These are phyloP conservation scores for Zarea fungicola DNA, from an alignment of 2,329 filamentous ascomycete species.

Conservation along the genomic window DNA sequence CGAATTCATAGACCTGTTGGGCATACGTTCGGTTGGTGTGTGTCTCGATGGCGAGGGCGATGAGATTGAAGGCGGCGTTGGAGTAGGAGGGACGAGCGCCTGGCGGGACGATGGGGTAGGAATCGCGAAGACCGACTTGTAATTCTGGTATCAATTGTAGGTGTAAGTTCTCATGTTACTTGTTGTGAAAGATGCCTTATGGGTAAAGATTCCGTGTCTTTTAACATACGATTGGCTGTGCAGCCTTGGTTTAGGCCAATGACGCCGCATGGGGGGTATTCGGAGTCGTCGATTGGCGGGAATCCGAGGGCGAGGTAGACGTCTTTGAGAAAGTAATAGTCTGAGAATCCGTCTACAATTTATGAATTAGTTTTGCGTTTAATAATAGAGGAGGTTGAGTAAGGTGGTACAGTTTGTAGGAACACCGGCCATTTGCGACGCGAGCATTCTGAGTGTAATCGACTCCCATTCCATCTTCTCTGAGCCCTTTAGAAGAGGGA, in stretches of 20 bases:
- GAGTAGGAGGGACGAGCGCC: slow-evolving; percentile 35
- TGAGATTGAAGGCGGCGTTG: slow-evolving; percentile 34
- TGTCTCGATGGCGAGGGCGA: slow-evolving; percentile 29
- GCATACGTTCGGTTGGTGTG: slow-evolving; percentile 26
- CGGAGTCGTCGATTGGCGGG: slow-evolving; percentile 27
- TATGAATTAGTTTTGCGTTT: not conserved
- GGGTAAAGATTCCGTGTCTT: too few species aligned
- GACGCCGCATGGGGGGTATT: slow-evolving; percentile 34
- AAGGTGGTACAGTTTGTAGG: slow-evolving; percentile 35
- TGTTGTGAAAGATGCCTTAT: too few species aligned
- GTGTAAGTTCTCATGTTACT: too few species aligned
- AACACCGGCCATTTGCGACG: slow-evolving; percentile 31
- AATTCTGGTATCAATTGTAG: slow-evolving; percentile 22
- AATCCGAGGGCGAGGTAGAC: slow-evolving; percentile 31
- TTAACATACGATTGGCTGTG: slow-evolving; percentile 25
- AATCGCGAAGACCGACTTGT: slow-evolving; percentile 25
- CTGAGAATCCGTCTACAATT: slow-evolving; percentile 31
- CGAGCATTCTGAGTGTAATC: slow-evolving; percentile 33
- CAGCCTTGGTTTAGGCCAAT: slow-evolving; percentile 29
- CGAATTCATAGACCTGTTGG: slow-evolving; percentile 19
- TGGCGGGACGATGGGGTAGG: slow-evolving; percentile 25
- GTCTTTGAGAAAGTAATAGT: slow-evolving; percentile 32
- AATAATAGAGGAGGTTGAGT: too few species aligned
- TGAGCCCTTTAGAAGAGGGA: slow-evolving; percentile 26
- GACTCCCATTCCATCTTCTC: slow-evolving; percentile 28